A percentile compares a stretch with the other conserved stretches of the same genome.
Evolutionary conservation across 371 early-diverging fungal species (phyloP).

Genomic region (Rhizopus stolonifer): DNA sequence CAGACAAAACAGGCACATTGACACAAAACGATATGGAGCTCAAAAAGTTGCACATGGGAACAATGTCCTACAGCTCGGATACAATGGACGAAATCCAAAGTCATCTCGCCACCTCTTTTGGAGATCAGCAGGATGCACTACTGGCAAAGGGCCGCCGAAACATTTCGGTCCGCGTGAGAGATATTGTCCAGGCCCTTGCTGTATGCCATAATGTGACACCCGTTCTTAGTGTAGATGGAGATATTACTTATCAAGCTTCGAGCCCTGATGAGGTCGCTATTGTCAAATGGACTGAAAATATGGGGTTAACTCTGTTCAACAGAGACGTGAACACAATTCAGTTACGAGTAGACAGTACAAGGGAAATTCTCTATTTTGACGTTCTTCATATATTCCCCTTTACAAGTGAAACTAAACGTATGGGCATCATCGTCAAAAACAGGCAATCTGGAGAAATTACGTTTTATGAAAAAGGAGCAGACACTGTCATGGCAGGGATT

Average conservation of each 20-base stretch:
- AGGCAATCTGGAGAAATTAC: constrained; percentile 64
- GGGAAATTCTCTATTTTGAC: constrained; percentile 62
- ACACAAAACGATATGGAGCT: constrained; percentile 99
- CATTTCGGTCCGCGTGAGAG: constrained; percentile 73
- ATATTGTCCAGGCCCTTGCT: constrained; percentile 85
- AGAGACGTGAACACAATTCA: constrained; percentile 76
- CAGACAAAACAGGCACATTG: constrained; percentile 99
- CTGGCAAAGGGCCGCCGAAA: constrained; percentile 54
- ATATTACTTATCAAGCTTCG: constrained; percentile 91
- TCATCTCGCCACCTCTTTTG: constrained; percentile 63
- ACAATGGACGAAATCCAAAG: constrained; percentile 85
- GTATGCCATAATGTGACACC: constrained; percentile 93
- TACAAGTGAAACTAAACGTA: constrained; percentile 97
- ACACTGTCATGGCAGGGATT: constrained; percentile 92
- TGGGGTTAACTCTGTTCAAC: constrained; percentile 83
- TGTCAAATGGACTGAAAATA: constrained; percentile 92
- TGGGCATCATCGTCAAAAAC: constrained; percentile 96
- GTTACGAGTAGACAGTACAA: constrained; percentile 56
- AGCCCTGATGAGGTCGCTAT: constrained; percentile 99
- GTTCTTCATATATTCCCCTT: constrained; percentile 97
- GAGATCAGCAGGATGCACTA: constrained; percentile 20
- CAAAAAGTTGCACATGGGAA: constrained; percentile 97
- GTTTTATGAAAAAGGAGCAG: constrained; percentile 98
- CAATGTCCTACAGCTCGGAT: constrained; percentile 90
- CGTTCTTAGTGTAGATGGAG: constrained; percentile 52